Percentiles rank a stretch among this genome's conserved stretches.
phyloP scores from a whole-genome alignment of 257 asterid genomes.

The Apocynum venetum region DNA sequence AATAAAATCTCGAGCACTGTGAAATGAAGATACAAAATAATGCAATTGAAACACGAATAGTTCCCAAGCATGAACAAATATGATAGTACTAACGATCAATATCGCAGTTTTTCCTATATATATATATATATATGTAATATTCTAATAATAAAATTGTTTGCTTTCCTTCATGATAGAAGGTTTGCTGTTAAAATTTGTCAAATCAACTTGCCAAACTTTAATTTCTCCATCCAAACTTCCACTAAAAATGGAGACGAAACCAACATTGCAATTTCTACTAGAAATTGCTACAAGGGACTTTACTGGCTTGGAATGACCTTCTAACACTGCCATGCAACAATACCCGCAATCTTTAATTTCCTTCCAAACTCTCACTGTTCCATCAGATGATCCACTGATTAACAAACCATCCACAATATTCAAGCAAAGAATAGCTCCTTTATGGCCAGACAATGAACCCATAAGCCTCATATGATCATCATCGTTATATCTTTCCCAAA shows the following conservation, averaged over 20 bases:
- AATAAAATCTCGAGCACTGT: not conserved
- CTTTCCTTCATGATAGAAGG: too few species aligned
- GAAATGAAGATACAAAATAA: not conserved
- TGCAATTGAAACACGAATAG: too few species aligned
- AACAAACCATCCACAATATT: slow-evolving; percentile 28
- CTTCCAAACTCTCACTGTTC: slow-evolving; percentile 50
- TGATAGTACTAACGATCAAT: too few species aligned
- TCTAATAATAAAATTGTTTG: too few species aligned
- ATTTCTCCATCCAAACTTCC: slow-evolving; percentile 63
- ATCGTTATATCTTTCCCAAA: slow-evolving; percentile 30
- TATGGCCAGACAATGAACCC: slow-evolving; percentile 41
- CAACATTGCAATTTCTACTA: slow-evolving; percentile 20
- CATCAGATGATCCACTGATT: slow-evolving; percentile 58
- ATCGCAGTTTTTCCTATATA: too few species aligned
- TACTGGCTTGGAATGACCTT: slow-evolving; percentile 50
- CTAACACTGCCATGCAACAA: slow-evolving; percentile 34
- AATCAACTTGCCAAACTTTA: slow-evolving; percentile 45
- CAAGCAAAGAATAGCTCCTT: slow-evolving; percentile 44
- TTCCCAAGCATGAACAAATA: too few species aligned
- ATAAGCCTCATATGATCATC: slow-evolving; percentile 15
- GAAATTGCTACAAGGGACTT: slow-evolving; percentile 37
- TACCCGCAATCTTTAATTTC: slow-evolving; percentile 15
- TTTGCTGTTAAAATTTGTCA: slow-evolving; percentile 2
- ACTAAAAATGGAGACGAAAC: slow-evolving; percentile 38
- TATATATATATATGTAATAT: too few species aligned